Conservation (phyloP, 345 rosid species). For the Geranium rotundifolium region DNA sequence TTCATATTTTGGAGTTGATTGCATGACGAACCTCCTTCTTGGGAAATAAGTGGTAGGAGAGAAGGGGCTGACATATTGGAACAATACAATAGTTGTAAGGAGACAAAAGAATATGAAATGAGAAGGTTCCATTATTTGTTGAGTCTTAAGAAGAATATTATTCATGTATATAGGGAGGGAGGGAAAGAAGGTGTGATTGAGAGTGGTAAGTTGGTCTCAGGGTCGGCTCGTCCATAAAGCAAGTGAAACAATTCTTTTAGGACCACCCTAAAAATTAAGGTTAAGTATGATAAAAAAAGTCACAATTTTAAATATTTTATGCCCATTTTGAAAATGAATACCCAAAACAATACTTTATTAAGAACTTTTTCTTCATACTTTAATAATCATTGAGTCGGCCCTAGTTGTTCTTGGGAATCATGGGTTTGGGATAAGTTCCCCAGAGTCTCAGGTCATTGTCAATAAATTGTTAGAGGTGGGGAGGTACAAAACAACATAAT, state of each 20-base stretch:
- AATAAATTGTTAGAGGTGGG: conserved; percentile 19
- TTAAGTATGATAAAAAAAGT: no score
- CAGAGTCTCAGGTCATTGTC: neutral
- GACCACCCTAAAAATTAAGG: no score
- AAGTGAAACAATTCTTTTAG: no score
- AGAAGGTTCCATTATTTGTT: conserved; percentile 5
- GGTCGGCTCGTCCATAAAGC: no score
- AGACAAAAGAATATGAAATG: neutral
- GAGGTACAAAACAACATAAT: neutral
- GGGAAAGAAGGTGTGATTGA: neutral
- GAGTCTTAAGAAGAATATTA: conserved; percentile 12
- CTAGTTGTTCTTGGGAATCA: no score
- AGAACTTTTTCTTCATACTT: no score
- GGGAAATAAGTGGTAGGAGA: conserved; percentile 12
- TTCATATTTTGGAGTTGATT: conserved; percentile 11
- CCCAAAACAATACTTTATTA: no score
- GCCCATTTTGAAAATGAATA: no score
- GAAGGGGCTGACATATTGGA: neutral
- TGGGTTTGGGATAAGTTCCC: no score
- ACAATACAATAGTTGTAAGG: conserved; percentile 2
- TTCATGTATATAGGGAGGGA: conserved; percentile 7
- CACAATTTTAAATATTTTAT: no score
- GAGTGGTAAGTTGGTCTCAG: no score
- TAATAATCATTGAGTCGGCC: no score
- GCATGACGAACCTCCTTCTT: conserved; percentile 15